Base-by-base conservation (phyloP, 768 basidiomycete genomes). In the Nevesoporus exiguus region DNA sequence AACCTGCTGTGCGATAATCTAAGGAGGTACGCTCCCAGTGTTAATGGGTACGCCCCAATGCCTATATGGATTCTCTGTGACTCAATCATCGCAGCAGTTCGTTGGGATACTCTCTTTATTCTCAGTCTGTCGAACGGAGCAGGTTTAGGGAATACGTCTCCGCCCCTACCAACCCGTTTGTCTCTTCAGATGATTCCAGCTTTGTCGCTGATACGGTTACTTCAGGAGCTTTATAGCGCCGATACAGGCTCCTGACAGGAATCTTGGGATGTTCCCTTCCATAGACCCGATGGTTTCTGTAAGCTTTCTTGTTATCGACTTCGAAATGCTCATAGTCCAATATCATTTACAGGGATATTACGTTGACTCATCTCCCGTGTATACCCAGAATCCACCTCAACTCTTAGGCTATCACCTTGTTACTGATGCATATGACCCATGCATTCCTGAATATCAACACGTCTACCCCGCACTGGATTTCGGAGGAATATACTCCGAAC, bases 1-100 rank as follows among this genome's bases (percentile, higher is more conserved):
- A 66, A 30, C 13, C 8, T 68, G 64, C 60, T 66, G 61, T 63
- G 54, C 21, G 13, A 4, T 41, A 21, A 55, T 47, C 31, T 54
- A 42, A 49, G 47, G 39, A 25, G 47, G 43, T 41, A 17, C 13
- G 8, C 33, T 36, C 49, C 41, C 54, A 27, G 25, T 19, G 44
- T 58, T 34, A 33, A 55, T 43, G 1, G 47, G 63, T 66, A 40
- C 27, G 66, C 17, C 40, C 21, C 11, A 47, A 29, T 41, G 2
- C 11, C 9, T 62, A 65, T 62, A 65, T 62, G 55, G 42, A 50
- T 19, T 25, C 3, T 22, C 22, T 29, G 19, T 59, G 47, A 62
- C 56, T 52, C 52, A 15, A 44, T 58, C 40, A 21, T 44, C 43
- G 56, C 56, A 57, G 54, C 58, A 57, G 39, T 24, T 22, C 47